Evolutionary conservation across 2,329 filamentous ascomycete genomes (phyloP).

Genomic region (Stagonosporopsis rhizophila): DNA sequence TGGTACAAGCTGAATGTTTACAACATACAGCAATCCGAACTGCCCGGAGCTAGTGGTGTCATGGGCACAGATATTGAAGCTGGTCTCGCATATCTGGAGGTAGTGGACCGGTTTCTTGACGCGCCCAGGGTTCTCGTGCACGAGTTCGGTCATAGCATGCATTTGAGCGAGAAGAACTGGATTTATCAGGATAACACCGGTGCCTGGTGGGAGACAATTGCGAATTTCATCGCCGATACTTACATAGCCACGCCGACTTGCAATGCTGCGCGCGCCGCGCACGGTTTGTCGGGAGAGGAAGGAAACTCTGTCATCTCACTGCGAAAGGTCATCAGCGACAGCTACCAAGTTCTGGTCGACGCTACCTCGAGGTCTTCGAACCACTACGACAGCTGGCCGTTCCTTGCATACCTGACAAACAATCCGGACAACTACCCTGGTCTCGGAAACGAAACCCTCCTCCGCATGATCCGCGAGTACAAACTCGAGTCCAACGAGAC

Average conservation of each 20-base stretch:
- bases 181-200: constrained; percentile 55
- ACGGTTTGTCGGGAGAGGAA: constrained; percentile 49
- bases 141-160: constrained; percentile 59
- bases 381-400: constrained; percentile 61
- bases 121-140: constrained; percentile 54
- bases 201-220: constrained; percentile 61
- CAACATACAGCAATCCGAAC: constrained; percentile 27
- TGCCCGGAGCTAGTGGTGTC: constrained; percentile 53
- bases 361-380: constrained; percentile 46
- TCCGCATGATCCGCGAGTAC: constrained; percentile 50
- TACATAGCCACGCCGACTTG: constrained; percentile 56
- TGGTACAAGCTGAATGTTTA: constrained; percentile 59
- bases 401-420: constrained; percentile 57
- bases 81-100: constrained; percentile 55
- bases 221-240: constrained; percentile 59
- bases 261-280: constrained; percentile 44
- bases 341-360: constrained; percentile 59
- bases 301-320: constrained; percentile 53
- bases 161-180: constrained; percentile 48
- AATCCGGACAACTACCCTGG: constrained; percentile 54
- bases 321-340: constrained; percentile 55
- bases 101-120: constrained; percentile 51
- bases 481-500: constrained; percentile 57
- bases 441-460: constrained; percentile 27
- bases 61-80: constrained; percentile 51